These are phyloP conservation scores for Mycena vitilis DNA, from an alignment of 768 basidiomycete genomes.

Conservation along the genomic window DNA sequence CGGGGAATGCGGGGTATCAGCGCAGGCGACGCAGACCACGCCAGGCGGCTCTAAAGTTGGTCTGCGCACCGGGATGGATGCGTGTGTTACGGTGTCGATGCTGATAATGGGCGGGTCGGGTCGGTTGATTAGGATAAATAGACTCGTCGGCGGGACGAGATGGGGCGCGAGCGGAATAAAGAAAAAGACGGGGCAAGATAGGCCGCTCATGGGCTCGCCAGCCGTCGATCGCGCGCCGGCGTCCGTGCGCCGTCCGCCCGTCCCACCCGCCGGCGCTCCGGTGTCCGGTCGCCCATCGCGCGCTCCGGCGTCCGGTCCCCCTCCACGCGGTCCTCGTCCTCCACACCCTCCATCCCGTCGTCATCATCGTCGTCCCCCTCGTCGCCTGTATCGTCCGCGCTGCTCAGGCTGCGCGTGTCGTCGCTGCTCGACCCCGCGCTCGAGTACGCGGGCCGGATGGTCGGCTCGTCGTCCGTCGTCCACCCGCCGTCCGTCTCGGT, in stretches of 20 bases:
- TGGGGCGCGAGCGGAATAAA: neutral
- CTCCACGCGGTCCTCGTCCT: constrained; percentile 36
- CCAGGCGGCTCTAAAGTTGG: constrained; percentile 10
- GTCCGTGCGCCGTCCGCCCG: constrained; percentile 26
- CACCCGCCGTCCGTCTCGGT: constrained; percentile 65
- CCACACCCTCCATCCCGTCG: constrained; percentile 26
- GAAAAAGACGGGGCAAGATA: neutral
- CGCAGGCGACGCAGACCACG: neutral
- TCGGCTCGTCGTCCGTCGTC: constrained; percentile 85
- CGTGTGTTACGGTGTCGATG: neutral
- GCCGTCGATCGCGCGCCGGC: constrained; percentile 29
- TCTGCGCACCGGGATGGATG: neutral
- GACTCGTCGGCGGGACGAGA: neutral
- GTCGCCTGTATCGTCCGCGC: constrained; percentile 44
- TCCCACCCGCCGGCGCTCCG: constrained; percentile 6
- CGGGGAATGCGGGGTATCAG: constrained; percentile 11
- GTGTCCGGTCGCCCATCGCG: constrained; percentile 21
- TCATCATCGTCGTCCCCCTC: constrained; percentile 46
- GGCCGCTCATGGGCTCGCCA: constrained; percentile 34
- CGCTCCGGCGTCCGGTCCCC: constrained; percentile 32
- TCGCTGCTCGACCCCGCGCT: constrained; percentile 41
- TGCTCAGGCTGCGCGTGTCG: constrained; percentile 41
- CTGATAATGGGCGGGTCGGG: too few species aligned
- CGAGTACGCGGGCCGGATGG: constrained; percentile 65
- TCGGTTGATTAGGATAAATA: neutral